These are phyloP conservation scores for Thamnidium elegans DNA, from an alignment of 192 early-diverging fungal genomes.

Conservation along the genomic window DNA sequence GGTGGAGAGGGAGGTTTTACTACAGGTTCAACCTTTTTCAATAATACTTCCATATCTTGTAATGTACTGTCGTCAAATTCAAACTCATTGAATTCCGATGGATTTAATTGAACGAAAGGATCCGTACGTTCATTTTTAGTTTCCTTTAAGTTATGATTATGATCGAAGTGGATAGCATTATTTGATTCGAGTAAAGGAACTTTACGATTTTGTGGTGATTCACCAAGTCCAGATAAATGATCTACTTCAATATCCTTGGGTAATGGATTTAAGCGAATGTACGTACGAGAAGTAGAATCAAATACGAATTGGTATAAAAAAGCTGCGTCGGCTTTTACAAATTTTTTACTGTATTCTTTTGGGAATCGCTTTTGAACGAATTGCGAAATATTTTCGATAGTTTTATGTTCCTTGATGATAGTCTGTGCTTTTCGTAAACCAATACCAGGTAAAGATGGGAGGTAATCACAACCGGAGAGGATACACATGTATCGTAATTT, in stretches of 20 bases:
- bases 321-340: conserved; percentile 77
- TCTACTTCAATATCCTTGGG: conserved; percentile 15
- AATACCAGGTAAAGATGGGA: conserved; percentile 77
- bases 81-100: no score
- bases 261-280: conserved; percentile 59
- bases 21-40: no score
- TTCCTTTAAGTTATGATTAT: no score
- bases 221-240: not conserved
- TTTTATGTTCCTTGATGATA: conserved; percentile 47
- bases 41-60: no score
- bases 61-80: no score
- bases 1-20: no score
- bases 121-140: no score
- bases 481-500: conserved; percentile 90
- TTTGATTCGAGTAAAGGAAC: not conserved
- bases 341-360: conserved; percentile 65
- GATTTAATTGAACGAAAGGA: no score
- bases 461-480: conserved; percentile 97
- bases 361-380: conserved; percentile 36
- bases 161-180: not conserved
- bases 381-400: conserved; percentile 37
- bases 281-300: conserved; percentile 49
- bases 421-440: conserved; percentile 80
- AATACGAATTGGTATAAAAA: conserved; percentile 93
- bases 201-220: not conserved